Conservation (phyloP, 2,329 filamentous ascomycete species). For the Ophiosphaerella herpotricha region DNA sequence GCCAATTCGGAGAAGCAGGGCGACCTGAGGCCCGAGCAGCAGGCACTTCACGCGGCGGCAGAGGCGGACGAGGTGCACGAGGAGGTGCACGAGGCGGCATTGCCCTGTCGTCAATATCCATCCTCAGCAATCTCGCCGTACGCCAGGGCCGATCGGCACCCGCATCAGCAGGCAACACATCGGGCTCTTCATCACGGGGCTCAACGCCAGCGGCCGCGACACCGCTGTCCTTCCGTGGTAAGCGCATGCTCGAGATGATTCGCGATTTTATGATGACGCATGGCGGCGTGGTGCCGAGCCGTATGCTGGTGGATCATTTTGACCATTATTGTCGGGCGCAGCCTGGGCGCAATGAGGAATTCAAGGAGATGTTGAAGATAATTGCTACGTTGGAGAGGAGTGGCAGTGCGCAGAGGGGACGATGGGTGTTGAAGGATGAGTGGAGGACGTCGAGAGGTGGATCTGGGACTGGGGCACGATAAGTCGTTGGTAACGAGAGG, state of each 20-base stretch:
- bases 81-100: constrained; percentile 42
- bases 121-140: constrained; percentile 50
- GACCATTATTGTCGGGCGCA: constrained; percentile 74
- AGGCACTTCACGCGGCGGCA: constrained; percentile 48
- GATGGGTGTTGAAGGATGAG: constrained; percentile 65
- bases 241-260: constrained; percentile 61
- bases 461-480: neutral
- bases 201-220: constrained; percentile 35
- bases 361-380: constrained; percentile 77
- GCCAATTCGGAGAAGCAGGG: constrained; percentile 77
- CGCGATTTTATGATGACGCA: constrained; percentile 78
- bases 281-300: constrained; percentile 77
- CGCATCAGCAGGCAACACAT: constrained; percentile 8
- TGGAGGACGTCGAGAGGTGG: constrained; percentile 27
- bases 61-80: constrained; percentile 38
- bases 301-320: constrained; percentile 89
- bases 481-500: neutral
- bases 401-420: constrained; percentile 53
- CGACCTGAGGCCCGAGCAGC: constrained; percentile 55
- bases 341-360: constrained; percentile 70
- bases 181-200: constrained; percentile 27
- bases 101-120: constrained; percentile 48
- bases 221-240: constrained; percentile 35
- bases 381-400: constrained; percentile 73
- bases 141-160: constrained; percentile 43